Percentiles rank a stretch among this genome's conserved stretches.
Evolutionary conservation across 2,329 filamentous ascomycete species (phyloP).

Genomic region (Chaetomium globosum): DNA sequence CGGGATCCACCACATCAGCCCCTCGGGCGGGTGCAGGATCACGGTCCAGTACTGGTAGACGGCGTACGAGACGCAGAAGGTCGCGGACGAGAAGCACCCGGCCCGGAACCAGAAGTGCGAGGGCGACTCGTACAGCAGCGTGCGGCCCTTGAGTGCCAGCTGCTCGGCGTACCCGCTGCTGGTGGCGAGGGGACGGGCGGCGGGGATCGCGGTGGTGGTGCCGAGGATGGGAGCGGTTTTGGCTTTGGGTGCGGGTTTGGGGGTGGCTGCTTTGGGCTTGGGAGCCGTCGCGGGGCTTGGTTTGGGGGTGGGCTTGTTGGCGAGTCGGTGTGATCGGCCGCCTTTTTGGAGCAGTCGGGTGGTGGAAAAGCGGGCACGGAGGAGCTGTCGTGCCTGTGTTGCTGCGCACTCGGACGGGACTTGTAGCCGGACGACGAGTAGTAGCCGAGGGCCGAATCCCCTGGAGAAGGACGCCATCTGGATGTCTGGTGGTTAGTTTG

Average conservation of each 20-base stretch:
- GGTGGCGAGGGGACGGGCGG: conserved; percentile 10
- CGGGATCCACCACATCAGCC: conserved; percentile 59
- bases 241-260: conserved; percentile 7
- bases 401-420: conserved; percentile 23
- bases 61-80: conserved; percentile 57
- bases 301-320: conserved; percentile 8
- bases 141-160: conserved; percentile 58
- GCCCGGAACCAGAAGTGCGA: conserved; percentile 65
- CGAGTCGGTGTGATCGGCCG: conserved; percentile 4
- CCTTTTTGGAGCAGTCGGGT: conserved; percentile 21
- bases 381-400: conserved; percentile 18
- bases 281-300: conserved; percentile 3
- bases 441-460: conserved; percentile 35
- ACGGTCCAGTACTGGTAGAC: conserved; percentile 55
- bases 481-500: not conserved
- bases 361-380: conserved; percentile 25
- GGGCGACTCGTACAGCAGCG: conserved; percentile 65
- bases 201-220: conserved; percentile 4
- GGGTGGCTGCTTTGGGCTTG: conserved; percentile 24
- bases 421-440: conserved; percentile 32
- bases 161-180: conserved; percentile 52
- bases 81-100: conserved; percentile 59
- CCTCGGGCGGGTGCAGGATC: conserved; percentile 53
- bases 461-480: conserved; percentile 45
- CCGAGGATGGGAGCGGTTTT: conserved; percentile 17